Base-by-base conservation (phyloP, 371 early-diverging fungal genomes). In the Mortierella sp. region DNA sequence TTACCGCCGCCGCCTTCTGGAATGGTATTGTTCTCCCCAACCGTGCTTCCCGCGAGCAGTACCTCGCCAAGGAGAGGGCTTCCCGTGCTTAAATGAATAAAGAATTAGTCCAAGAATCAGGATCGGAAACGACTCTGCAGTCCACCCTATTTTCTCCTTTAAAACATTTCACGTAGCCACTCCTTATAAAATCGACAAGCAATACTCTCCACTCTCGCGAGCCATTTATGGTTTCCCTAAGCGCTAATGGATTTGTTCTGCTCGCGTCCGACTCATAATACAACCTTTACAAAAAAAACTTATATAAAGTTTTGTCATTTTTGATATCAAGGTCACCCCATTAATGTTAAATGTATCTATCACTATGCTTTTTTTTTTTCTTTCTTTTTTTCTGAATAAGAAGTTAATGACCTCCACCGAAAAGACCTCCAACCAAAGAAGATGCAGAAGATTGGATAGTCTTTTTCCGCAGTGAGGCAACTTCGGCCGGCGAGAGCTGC, bases 401-500 rank as follows among this genome's bases (percentile, higher is more conserved):
- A 48, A 48, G n/a, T 55, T 24, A 55, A 55, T 28, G 28, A 40
- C 74, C 67, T 19, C 73, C 72, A 22, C 79, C 80, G 68, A 79
- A 79, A 43, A 79, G 43, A 19, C 80, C 74, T 4, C 74, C 74
- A n/a, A 80, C 81, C 52, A 65, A 19, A 1, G 81, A 74, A 16
- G 81, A 65, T 1, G 71, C 32, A 0, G 81, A 80, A 2, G 75
- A 15, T 22, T 58, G 74, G 48, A 58, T 36, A 13, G 79, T 62
- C 55, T 74, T 80, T 68, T 80, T 80, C 66, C 71, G 67, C 15
- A 80, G 50, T 1, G 66, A 69, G 16, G 81, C 75, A 38, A 75
- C 81, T 32, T 80, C 81, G 45, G 71, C 75, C 36, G 81, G 81
- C 60, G 81, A 80, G 33, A 80, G 72, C 53, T 80, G 81, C 62